Evolutionary conservation across 1,139 yeast species (phyloP), one percentile per base, ranked within the genome.

Genomic region (Geotrichum phurueaensis): DNA sequence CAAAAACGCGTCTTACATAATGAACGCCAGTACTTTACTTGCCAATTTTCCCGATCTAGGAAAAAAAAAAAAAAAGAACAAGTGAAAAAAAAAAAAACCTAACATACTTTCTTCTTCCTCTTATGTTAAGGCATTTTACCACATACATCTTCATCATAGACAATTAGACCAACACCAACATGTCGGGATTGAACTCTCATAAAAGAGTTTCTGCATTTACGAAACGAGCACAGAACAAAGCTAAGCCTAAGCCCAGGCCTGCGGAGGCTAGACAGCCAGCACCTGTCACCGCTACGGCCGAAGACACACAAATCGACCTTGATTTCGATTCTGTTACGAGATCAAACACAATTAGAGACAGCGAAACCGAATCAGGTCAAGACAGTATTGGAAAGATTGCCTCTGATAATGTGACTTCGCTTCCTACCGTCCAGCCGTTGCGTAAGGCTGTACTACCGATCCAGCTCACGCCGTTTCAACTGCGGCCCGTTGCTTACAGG

Each of bases 401-500:
- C 22, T 7, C 29, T 15, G 52, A 51, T 2, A 20, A 18, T 18
- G 20, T n/a, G 23, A n/a, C 45, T 2, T 15, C 23, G n/a, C 22
- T n/a, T 3, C 4, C 50, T 15, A 27, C 57, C n/a, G 53, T 15
- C 23, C 58, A 48, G n/a, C 51, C 50, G 9, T 36, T 57, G 25
- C 51, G 60, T 15, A 57, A 57, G 33, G 71, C 75, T 2, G 81
- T 78, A 9, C 78, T 91, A 25, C 97, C 97, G 0, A 85, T 89
- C 1, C 80, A 81, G 63, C 81, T 92, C 3, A 88, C 84, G 61
- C 90, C 96, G 0, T 82, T 94, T 0, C 89, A 89, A 70, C 78
- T 94, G 48, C 80, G 99, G 55, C 99, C 99, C 0, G 77, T 92
- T 56, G 98, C 97, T 0, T 94, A 92, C 72, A 79, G 99, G 53